phyloP scores from a whole-genome alignment of 2,329 filamentous ascomycete genomes.

The Cordyceps cicadae region DNA sequence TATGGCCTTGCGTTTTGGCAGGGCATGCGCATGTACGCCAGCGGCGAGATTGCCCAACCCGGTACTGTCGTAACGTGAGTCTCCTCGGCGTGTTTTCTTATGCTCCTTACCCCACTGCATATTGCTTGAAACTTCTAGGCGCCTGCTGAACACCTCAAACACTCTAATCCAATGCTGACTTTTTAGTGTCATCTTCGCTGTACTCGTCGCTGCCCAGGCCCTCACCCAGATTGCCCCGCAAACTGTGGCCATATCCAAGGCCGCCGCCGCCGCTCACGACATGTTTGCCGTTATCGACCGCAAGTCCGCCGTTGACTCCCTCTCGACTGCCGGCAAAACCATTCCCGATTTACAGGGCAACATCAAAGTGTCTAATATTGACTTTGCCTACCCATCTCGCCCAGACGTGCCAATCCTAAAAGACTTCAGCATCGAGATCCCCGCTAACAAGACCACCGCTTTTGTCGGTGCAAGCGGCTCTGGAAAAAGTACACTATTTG shows the following conservation, averaged over 20 bases:
- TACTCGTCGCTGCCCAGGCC: slow-evolving; percentile 37
- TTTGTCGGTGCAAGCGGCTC: slow-evolving; percentile 51
- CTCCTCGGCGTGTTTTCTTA: not conserved
- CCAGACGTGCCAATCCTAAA: slow-evolving; percentile 39
- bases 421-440: slow-evolving; percentile 34
- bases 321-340: slow-evolving; percentile 27
- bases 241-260: slow-evolving; percentile 36
- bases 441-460: slow-evolving; percentile 41
- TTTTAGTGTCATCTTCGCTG: slow-evolving; percentile 36
- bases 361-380: slow-evolving; percentile 40
- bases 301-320: slow-evolving; percentile 34
- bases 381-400: slow-evolving; percentile 50
- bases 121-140: not conserved
- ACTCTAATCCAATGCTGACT: not conserved
- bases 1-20: slow-evolving; percentile 45
- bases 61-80: slow-evolving; percentile 40
- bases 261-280: slow-evolving; percentile 36
- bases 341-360: slow-evolving; percentile 29
- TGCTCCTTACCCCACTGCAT: not conserved
- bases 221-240: slow-evolving; percentile 41
- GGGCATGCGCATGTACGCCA: slow-evolving; percentile 37
- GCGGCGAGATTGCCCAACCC: slow-evolving; percentile 35
- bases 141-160: not conserved
- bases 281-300: slow-evolving; percentile 41
- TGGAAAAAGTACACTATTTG: slow-evolving; percentile 51